Base-by-base conservation (phyloP, 1,284 basidiomycete species). In the Puccinia polysora region DNA sequence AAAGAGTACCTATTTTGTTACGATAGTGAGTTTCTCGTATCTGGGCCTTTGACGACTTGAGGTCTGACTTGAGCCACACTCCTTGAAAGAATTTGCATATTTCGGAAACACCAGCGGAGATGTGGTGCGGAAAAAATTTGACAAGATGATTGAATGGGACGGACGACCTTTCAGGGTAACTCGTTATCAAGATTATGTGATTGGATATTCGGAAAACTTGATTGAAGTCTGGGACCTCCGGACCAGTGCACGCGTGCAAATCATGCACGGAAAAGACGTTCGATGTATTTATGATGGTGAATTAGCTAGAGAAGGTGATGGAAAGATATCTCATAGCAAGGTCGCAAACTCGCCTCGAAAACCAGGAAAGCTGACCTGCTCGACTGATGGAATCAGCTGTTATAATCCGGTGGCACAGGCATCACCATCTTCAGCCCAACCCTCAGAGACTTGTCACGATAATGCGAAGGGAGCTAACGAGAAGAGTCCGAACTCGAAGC, bases 1-100 rank as follows among this genome's bases (percentile, higher is more conserved):
- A 88, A 89, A 74, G 91, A 94, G 79, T 97, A 96, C 81, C 80
- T 98, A 63, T 84, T 97, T 34, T 94, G 91, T 80, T 97, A 95
- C 78, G 88, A 93, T 79, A 89, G 65, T 67, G 25, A 67, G 65
- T 45, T 58, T 25, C 5, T 45, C 10, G 38, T 2, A 25, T 56
- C 4, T 15, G 10, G 28, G 43, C 14, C n/a, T n/a, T n/a, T n/a
- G n/a, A n/a, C n/a, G n/a, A n/a, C n/a, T n/a, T n/a, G n/a, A n/a
- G n/a, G n/a, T n/a, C n/a, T n/a, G n/a, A n/a, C n/a, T n/a, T n/a
- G 4, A 52, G 1, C 6, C 43, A 28, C 15, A 25, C 25, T 25
- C 18, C 10, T 30, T 32, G 2, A 47, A 14, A 65, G 63, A 91
- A 79, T 95, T 97, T 76, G 94, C 93, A 8, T 84, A 95, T 73